These are phyloP conservation scores for Dalbergia cultrata DNA, from an alignment of 306 rosid species.

Conservation along the genomic window DNA sequence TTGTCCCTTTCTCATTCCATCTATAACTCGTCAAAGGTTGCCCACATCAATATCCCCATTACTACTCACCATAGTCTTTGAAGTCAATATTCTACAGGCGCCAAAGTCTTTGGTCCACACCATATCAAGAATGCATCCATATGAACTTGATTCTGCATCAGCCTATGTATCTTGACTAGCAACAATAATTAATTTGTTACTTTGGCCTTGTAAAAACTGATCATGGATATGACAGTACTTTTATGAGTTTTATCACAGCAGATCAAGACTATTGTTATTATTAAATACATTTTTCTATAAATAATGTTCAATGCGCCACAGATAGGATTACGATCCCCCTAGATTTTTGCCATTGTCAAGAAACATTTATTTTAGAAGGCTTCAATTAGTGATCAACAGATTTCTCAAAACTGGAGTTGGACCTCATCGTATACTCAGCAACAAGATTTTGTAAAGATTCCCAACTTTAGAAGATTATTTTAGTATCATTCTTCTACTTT, in stretches of 20 bases:
- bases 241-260: not conserved
- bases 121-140: not conserved
- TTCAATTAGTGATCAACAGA: slow-evolving; percentile 19
- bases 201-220: not conserved
- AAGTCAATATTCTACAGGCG: not conserved
- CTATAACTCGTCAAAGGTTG: no score
- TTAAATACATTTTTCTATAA: slow-evolving; percentile 24
- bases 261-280: not conserved
- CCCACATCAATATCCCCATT: no score
- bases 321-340: not conserved
- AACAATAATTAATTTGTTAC: not conserved
- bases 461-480: no score
- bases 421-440: slow-evolving; percentile 78
- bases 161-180: not conserved
- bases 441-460: slow-evolving; percentile 40
- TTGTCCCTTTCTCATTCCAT: no score
- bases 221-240: not conserved
- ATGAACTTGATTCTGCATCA: no score
- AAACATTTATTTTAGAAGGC: not conserved
- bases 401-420: slow-evolving; percentile 54
- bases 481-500: no score
- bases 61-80: no score
- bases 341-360: slow-evolving; percentile 44
- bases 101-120: not conserved
- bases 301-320: not conserved